Conservation (phyloP, 768 basidiomycete genomes). For the Russula sp. region DNA sequence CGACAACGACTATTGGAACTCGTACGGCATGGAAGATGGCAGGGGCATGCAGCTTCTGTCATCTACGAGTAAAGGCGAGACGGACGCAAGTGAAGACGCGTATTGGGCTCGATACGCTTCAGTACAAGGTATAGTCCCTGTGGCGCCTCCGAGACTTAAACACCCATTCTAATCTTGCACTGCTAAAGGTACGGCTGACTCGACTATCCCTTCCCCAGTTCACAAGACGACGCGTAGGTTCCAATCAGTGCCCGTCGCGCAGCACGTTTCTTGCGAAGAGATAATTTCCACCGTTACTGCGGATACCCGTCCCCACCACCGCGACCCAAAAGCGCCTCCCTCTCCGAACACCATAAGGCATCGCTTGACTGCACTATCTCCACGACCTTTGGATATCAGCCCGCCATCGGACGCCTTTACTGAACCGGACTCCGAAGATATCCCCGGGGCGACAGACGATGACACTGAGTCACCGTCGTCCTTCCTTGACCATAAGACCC, state of each 20-base stretch:
- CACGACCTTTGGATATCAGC: slow-evolving; percentile 17
- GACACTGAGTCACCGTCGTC: slow-evolving; percentile 12
- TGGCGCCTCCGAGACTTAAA: neutral
- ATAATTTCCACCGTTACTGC: slow-evolving; percentile 25
- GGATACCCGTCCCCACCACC: slow-evolving; percentile 18
- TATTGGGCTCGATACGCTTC: slow-evolving; percentile 73
- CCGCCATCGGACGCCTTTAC: neutral
- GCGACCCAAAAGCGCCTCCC: slow-evolving; percentile 29
- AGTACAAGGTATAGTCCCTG: slow-evolving; percentile 52
- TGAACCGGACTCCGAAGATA: slow-evolving; percentile 5
- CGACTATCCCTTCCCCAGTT: slow-evolving; percentile 53
- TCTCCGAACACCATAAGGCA: slow-evolving; percentile 29
- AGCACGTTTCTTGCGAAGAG: slow-evolving; percentile 21
- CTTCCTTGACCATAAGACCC: neutral
- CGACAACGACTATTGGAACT: slow-evolving; percentile 63
- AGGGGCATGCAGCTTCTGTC: slow-evolving; percentile 28
- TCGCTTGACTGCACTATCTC: slow-evolving; percentile 28
- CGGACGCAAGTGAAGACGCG: slow-evolving; percentile 45
- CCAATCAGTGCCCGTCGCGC: slow-evolving; percentile 18
- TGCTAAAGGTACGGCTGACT: slow-evolving; percentile 59
- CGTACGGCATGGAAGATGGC: slow-evolving; percentile 43
- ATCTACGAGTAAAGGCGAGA: slow-evolving; percentile 26
- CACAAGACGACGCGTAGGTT: slow-evolving; percentile 30
- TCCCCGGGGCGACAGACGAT: slow-evolving; percentile 12
- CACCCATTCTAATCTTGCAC: slow-evolving; percentile 1